Percentiles rank a stretch among this genome's conserved stretches.
These are phyloP conservation scores for Furcasterigmium sp. DNA, from an alignment of 2,329 filamentous ascomycete species.

Conservation along the genomic window DNA sequence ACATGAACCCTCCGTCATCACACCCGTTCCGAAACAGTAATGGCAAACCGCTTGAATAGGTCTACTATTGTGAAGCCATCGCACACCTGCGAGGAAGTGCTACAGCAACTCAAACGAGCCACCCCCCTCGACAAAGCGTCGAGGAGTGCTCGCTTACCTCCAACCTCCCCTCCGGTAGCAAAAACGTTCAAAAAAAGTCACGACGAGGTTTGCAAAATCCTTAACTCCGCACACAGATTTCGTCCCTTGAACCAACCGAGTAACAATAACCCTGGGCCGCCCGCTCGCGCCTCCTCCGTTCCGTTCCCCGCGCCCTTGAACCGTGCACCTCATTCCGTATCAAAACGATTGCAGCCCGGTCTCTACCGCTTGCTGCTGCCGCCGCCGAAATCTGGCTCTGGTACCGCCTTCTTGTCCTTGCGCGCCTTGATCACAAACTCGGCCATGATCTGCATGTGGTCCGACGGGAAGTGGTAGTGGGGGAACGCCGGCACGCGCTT, in stretches of 20 bases:
- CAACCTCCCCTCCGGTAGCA: no score
- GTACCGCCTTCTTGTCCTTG: constrained; percentile 70
- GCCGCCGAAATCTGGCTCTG: constrained; percentile 57
- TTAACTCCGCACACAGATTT: constrained; percentile 1
- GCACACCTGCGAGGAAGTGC: no score
- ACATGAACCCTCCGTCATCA: no score
- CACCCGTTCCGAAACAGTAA: no score
- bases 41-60: no score
- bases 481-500: constrained; percentile 86
- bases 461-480: constrained; percentile 89
- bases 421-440: constrained; percentile 85
- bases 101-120: no score
- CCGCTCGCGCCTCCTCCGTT: no score
- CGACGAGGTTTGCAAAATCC: background rate
- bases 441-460: constrained; percentile 84
- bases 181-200: background rate
- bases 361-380: constrained; percentile 13
- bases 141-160: no score
- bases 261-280: background rate
- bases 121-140: no score
- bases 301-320: no score
- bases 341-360: background rate
- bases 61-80: no score
- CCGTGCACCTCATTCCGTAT: background rate
- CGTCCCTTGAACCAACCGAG: constrained; percentile 1